Evolutionary conservation across 352 stramenopile species (phyloP).

Genomic region (Pythium sp.): DNA sequence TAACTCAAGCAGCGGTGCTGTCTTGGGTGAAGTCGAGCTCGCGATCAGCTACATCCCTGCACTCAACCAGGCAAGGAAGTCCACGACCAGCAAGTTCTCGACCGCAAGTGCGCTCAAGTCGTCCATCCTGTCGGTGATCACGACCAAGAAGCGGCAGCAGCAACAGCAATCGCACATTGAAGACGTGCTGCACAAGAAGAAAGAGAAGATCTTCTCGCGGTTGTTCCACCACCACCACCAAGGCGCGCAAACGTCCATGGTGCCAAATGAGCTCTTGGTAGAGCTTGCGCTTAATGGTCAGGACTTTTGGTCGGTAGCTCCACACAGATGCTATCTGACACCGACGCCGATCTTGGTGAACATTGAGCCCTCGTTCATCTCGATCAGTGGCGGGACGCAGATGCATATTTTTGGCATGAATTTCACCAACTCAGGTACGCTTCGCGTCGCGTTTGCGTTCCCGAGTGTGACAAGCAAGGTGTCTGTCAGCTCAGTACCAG

Average conservation of each 20-base stretch:
- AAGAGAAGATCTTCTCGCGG: constrained; percentile 45
- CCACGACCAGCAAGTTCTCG: constrained; percentile 13
- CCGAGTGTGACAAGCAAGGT: not conserved
- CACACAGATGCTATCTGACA: constrained; percentile 29
- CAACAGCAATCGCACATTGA: constrained; percentile 12
- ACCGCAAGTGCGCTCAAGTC: constrained; percentile 31
- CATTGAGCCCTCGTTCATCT: constrained; percentile 43
- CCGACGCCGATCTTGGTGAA: constrained; percentile 36
- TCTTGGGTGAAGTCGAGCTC: constrained; percentile 53
- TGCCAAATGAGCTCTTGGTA: constrained; percentile 49
- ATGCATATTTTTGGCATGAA: constrained; percentile 49
- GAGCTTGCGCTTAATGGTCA: constrained; percentile 67
- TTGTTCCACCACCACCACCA: constrained; percentile 41
- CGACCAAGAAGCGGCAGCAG: constrained; percentile 27
- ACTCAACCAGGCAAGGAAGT: not conserved
- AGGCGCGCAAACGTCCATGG: constrained; percentile 22
- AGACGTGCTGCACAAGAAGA: constrained; percentile 24
- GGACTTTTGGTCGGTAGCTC: constrained; percentile 54
- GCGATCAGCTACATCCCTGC: constrained; percentile 40
- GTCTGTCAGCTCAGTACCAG: no score
- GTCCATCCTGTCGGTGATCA: constrained; percentile 51
- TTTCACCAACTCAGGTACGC: constrained; percentile 38
- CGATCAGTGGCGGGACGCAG: constrained; percentile 33
- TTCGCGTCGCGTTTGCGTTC: constrained; percentile 49
- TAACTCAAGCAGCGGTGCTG: constrained; percentile 8